Evolutionary conservation across 768 basidiomycete species (phyloP), one percentile per base, ranked within the genome.

Genomic region (Cystobasidium tubakii): DNA sequence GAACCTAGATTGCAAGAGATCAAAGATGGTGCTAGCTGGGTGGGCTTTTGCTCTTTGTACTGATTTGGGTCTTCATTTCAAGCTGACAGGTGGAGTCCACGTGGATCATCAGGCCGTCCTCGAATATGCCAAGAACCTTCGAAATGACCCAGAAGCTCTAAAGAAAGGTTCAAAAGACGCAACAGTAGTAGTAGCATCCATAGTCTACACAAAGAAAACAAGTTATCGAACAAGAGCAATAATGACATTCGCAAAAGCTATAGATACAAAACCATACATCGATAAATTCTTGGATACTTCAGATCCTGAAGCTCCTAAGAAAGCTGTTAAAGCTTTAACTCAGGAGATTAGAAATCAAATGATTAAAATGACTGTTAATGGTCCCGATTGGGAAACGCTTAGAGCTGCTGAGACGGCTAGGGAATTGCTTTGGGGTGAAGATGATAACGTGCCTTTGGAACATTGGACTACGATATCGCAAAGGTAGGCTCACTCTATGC

Each of bases 141-240:
- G 82, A 74, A 86, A 87, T 71, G 83, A 87, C 77, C 84, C 46
- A 4, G 34, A 43, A 55, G 70, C 74, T 1, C 15, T 2, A 3
- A 34, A 36, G 34, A 43, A 50, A 19, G 73, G 67, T 17, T 70
- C 77, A 1, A n/a, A 73, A 34, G 78, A 78, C 34, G 76, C 76
- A 13, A 33, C 53, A n/a, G 73, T 78, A 23, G 67, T 66, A 25
- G 73, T 78, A 21, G 79, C 77, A 0, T 77, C 77, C 0, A 92
- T 99, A 75, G 91, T 92, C 17, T 98, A 98, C 81, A 92, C 91
- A 71, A 88, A 97, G 83, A 98, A 99, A 82, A 87, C 89, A 42
- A 95, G 94, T 83, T 99, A 98, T 80, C 85, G 94, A 75, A 94
- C 92, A 80, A 82, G 87, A 77, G 94, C 93, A 74, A 82, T 90